Base-by-base conservation (phyloP, 2,329 filamentous ascomycete genomes). In the Penicillium sp. region DNA sequence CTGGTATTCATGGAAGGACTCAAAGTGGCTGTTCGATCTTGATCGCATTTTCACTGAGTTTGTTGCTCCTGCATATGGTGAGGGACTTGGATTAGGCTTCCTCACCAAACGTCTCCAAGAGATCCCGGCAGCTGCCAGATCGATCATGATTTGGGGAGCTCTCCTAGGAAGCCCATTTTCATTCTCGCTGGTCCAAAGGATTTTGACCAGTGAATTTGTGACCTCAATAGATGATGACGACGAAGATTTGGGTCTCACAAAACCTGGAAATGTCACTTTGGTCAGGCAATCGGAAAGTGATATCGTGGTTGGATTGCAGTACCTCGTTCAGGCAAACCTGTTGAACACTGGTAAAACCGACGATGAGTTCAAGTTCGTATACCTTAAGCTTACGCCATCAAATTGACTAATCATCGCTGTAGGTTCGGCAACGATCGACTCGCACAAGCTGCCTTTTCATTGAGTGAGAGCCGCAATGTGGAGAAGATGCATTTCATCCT, bases 401-500 rank as follows among this genome's bases (percentile, higher is more conserved):
- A 3, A 29, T 26, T 26, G 14, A 53, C 59, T 67, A 54, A 63
- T 33, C 16, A 5, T 50, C 29, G 31, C 21, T 43, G 9, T 60
- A 86, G 87, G 33, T 97, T 97, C 72, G 87, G 88, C 33, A 93
- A 97, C 72, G 93, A 97, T 72, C 86, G 93, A 52, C 96, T 96
- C 67, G 83, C 92, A 50, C 87, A 90, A 69, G 91, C 91, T 16
- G 87, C 91, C 6, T 80, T 84, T 14, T 83, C 85, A 5, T 78
- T 96, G 51, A 85, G 84, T 60, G 87, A 93, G 69, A 87, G 85
- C 67, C 79, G 77, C 50, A 86, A 89, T 54, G 78, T 84, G 23
- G 80, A 84, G 21, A 89, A 90, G 65, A 97, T 97, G 93, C 92
- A 97, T 74, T 97, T 93, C 66, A 86, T 92, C 46, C 91, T 97